Base-by-base conservation (phyloP, 225 moss, liverwort and hornwort genomes). In the Sphagnum tenellum region DNA sequence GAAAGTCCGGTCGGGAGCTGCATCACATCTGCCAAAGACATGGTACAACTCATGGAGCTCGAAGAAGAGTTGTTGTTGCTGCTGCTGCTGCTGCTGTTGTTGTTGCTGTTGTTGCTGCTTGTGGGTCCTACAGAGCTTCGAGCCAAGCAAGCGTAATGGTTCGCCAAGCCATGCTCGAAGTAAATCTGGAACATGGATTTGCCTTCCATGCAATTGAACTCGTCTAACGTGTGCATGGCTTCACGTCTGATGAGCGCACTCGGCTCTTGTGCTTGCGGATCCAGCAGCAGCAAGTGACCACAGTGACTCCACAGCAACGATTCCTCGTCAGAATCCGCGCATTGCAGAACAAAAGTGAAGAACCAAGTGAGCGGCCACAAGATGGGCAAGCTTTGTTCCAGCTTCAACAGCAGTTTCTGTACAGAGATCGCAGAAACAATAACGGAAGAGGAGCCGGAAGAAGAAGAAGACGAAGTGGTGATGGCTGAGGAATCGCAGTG, bases 111-210 rank as follows among this genome's bases (percentile, higher is more conserved):
- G 29, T 29, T 29, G 1, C 29, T 29, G 29, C 29, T 29, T 29
- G 29, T 29, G 29, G 29, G 29, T 29, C 29, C 29, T 29, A 29
- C 29, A 29, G 29, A 29, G 29, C 29, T 29, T 29, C 29, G 64
- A 65, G 53, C 64, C 54, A 65, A 52, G 44, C 64, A 65, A 3
- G 49, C 64, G 56, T 79, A 79, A 59, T 79, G 68, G 53, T 75
- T 79, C 9, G 65, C 72, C 75, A 79, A 57, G n/a, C 79, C 79
- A 57, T 79, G 75, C 55, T 79, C 75, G 44, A 57, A 47, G 50
- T 56, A 66, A 12, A 79, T 59, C 52, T 73, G 75, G 58, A 59
- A n/a, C 8, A 62, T 62, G 8, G 67, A 72, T 58, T 79, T 79
- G 57, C 72, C 62, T 61, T 66, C 75, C 58, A 76, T 46, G 12